phyloP scores from a whole-genome alignment of 2,329 filamentous ascomycete genomes.

The Ophiognomonia clavigignenti-juglandacearum region DNA sequence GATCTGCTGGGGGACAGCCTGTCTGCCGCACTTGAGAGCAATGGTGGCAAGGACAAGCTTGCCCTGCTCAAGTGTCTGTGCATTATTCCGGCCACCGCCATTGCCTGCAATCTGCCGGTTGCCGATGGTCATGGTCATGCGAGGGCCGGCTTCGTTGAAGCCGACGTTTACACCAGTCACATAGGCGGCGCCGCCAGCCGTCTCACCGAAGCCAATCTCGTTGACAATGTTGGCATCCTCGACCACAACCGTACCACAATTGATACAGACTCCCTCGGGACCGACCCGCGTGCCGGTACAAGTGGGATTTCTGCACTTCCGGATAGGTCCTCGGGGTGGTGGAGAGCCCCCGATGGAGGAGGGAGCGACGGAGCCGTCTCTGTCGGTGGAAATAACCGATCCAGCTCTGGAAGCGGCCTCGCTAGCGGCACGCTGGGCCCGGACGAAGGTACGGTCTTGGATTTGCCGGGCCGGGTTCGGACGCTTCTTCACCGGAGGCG shows the following conservation, averaged over 20 bases:
- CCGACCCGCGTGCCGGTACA: constrained; percentile 58
- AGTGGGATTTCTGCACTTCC: constrained; percentile 51
- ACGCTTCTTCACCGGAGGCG: no score
- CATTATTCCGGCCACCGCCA: constrained; percentile 49
- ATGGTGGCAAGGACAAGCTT: constrained; percentile 1
- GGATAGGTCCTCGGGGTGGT: constrained; percentile 23
- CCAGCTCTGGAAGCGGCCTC: no score
- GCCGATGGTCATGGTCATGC: constrained; percentile 52
- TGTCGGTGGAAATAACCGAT: no score
- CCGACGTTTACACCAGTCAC: constrained; percentile 87
- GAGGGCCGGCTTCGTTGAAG: constrained; percentile 77
- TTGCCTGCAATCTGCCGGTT: constrained; percentile 45
- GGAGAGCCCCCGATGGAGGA: constrained; percentile 23
- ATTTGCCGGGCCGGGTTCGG: no score
- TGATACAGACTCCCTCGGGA: constrained; percentile 65
- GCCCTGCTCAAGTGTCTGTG: constrained; percentile 38
- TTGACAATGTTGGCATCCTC: constrained; percentile 86
- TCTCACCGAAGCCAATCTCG: constrained; percentile 89
- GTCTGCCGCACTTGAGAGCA: constrained; percentile 28
- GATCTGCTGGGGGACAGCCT: no score
- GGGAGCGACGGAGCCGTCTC: constrained; percentile 15
- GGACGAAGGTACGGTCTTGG: no score
- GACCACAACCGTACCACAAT: constrained; percentile 80
- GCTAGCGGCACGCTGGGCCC: no score
- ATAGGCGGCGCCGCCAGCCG: constrained; percentile 75